Conservation (phyloP, 371 early-diverging fungal genomes). For the Mucor velutinosus region DNA sequence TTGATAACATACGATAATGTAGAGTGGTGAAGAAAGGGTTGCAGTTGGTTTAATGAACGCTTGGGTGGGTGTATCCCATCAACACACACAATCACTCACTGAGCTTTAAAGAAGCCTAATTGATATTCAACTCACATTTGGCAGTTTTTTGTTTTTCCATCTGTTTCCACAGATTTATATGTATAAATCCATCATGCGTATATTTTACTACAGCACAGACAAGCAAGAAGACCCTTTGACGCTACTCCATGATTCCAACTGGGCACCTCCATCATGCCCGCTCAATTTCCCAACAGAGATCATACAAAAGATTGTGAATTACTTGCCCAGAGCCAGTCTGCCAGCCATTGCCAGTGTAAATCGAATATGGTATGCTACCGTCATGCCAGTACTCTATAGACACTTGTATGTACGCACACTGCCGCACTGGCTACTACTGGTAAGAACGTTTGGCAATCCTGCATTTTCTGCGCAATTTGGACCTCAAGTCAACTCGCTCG, state of each 20-base stretch:
- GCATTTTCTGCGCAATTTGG: slow-evolving; percentile 12
- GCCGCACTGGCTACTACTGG: slow-evolving; percentile 32
- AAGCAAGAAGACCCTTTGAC: slow-evolving; percentile 8
- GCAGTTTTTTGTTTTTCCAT: background rate
- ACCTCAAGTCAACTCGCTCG: slow-evolving; percentile 23
- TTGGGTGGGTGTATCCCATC: background rate
- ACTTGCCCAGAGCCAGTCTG: slow-evolving; percentile 31
- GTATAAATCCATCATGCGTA: slow-evolving; percentile 17
- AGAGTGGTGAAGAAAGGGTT: background rate
- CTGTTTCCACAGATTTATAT: background rate
- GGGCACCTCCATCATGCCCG: background rate
- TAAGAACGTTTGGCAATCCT: slow-evolving; percentile 10
- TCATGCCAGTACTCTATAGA: slow-evolving; percentile 37
- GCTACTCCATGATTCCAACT: slow-evolving; percentile 1
- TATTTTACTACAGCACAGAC: slow-evolving; percentile 22
- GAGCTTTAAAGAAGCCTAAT: background rate
- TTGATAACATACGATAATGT: background rate
- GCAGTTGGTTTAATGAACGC: background rate
- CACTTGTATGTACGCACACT: slow-evolving; percentile 35
- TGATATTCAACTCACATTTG: background rate
- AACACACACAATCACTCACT: background rate
- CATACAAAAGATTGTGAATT: slow-evolving; percentile 23
- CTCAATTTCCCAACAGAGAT: slow-evolving; percentile 36
- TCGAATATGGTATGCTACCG: slow-evolving; percentile 30
- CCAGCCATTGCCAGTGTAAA: slow-evolving; percentile 19